A percentile compares a stretch with the other conserved stretches of the same genome.
These are phyloP conservation scores for Neofusicoccum sp. DNA, from an alignment of 2,329 filamentous ascomycete species.

Conservation along the genomic window DNA sequence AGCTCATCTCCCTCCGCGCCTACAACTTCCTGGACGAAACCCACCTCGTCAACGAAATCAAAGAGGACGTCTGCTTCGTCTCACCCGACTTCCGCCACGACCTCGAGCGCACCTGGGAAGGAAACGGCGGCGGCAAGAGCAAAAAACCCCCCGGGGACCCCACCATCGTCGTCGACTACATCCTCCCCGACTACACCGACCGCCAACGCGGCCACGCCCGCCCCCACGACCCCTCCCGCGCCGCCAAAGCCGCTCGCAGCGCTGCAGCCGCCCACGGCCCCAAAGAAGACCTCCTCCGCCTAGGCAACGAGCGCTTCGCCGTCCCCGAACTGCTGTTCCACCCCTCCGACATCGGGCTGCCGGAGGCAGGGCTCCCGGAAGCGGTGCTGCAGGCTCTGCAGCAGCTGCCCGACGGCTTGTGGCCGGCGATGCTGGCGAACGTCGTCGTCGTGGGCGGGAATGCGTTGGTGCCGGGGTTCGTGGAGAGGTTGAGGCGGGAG, in stretches of 20 bases:
- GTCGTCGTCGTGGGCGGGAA: conserved; percentile 88
- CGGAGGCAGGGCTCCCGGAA: conserved; percentile 77
- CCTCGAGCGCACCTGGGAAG: conserved; percentile 82
- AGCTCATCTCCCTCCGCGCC: conserved; percentile 83
- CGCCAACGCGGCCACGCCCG: conserved; percentile 67
- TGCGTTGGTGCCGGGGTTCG: conserved; percentile 74
- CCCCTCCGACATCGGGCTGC: conserved; percentile 80
- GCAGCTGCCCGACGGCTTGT: conserved; percentile 74
- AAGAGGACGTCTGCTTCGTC: conserved; percentile 84
- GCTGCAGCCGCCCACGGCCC: conserved; percentile 46
- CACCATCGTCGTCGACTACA: conserved; percentile 79
- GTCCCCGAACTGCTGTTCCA: conserved; percentile 89
- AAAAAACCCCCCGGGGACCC: conserved; percentile 55
- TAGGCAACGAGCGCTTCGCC: conserved; percentile 88
- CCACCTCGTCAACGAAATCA: conserved; percentile 92
- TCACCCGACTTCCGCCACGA: conserved; percentile 73
- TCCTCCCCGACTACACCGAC: conserved; percentile 76
- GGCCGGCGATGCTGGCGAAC: conserved; percentile 81
- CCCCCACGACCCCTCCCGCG: conserved; percentile 69
- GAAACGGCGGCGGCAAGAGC: conserved; percentile 46
- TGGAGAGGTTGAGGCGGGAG: conserved; percentile 71
- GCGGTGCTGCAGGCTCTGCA: conserved; percentile 77
- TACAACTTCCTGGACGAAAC: conserved; percentile 95
- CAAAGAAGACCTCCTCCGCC: conserved; percentile 75
- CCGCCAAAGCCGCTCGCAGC: conserved; percentile 46